Base-by-base conservation (phyloP, 1,284 basidiomycete species). In the Leccinum angustisporum region DNA sequence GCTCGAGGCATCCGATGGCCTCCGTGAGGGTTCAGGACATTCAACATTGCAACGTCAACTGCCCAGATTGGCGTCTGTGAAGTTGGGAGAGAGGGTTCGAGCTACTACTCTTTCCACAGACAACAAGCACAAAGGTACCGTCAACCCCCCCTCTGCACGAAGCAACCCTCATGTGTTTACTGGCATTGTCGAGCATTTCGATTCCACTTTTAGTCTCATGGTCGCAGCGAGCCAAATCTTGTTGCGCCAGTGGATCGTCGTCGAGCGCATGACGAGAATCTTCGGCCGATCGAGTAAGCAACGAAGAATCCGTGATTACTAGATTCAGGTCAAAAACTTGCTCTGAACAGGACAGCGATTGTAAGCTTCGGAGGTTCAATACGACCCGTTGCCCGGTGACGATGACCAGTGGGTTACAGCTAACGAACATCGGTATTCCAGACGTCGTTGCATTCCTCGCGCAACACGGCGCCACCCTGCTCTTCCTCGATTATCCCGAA, bases 381-480 rank as follows among this genome's bases (percentile, higher is more conserved):
- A 27, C 27, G 27, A 27, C 27, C 27, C 27, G 27, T 27, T 27
- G 27, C 27, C 27, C 27, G 27, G 27, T 27, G 27, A 27, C 27
- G 27, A 27, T 27, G 27, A 27, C 27, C 27, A 27, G 27, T 27
- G 27, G 27, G 27, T 27, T 27, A 27, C 27, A 27, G 27, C 27
- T 27, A 27, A 27, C 27, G 27, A 27, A 27, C 27, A 27, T 27
- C 27, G 27, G 27, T 27, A 27, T 27, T 27, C 86, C 87, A 0
- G 88, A 90, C 65, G 70, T 86, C 21, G 50, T 81, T 34, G 77
- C 78, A 10, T 89, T 91, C 70, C 81, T 91, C 59, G 69, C 72
- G 6, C 70, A 73, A 2, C 87, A 90, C 58, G 89, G 89, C 18
- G 52, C 74, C 0, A 70, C 76, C 11, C 81, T 91, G 21, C 78